phyloP scores from a whole-genome alignment of 176 grass and related monocot species.

The Carex cristatella region DNA sequence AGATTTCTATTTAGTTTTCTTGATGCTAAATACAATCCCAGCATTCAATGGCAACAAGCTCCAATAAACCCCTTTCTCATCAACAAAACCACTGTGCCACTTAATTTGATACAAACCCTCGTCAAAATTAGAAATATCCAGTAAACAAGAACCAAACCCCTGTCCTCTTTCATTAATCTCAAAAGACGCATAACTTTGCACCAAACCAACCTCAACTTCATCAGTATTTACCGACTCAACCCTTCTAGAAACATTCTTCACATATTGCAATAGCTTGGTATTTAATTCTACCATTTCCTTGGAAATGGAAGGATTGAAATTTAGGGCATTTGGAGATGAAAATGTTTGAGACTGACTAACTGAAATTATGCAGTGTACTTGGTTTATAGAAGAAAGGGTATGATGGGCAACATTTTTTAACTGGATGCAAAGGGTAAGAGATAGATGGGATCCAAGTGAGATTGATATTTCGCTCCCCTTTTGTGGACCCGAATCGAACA shows the following conservation, averaged over 20 bases:
- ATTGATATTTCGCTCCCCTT: slow-evolving; percentile 42
- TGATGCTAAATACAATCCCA: slow-evolving; percentile 39
- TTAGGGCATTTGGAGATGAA: slow-evolving; percentile 14
- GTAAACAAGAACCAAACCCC: slow-evolving; percentile 55
- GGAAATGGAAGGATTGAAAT: slow-evolving; percentile 27
- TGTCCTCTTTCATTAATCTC: slow-evolving; percentile 34
- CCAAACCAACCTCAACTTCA: slow-evolving; percentile 9
- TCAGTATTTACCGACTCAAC: neutral
- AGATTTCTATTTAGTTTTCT: slow-evolving; percentile 17
- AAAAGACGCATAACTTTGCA: slow-evolving; percentile 38
- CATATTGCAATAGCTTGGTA: slow-evolving; percentile 32
- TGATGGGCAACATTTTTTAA: slow-evolving; percentile 39
- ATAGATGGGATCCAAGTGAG: slow-evolving; percentile 47
- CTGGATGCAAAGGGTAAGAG: slow-evolving; percentile 62
- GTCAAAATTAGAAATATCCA: slow-evolving; percentile 53
- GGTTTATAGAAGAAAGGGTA: slow-evolving; percentile 10
- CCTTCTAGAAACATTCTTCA: slow-evolving; percentile 30
- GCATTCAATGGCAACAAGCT: slow-evolving; percentile 63
- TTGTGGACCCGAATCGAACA: slow-evolving; percentile 36
- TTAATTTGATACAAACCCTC: slow-evolving; percentile 57
- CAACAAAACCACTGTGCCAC: slow-evolving; percentile 59
- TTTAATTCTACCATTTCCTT: slow-evolving; percentile 49
- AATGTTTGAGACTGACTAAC: slow-evolving; percentile 24
- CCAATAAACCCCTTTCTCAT: slow-evolving; percentile 37
- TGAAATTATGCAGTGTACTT: slow-evolving; percentile 56